A percentile compares a stretch with the other conserved stretches of the same genome.
Conservation (phyloP, 2,329 filamentous ascomycete species). For the Pseudopithomyces chartarum region DNA sequence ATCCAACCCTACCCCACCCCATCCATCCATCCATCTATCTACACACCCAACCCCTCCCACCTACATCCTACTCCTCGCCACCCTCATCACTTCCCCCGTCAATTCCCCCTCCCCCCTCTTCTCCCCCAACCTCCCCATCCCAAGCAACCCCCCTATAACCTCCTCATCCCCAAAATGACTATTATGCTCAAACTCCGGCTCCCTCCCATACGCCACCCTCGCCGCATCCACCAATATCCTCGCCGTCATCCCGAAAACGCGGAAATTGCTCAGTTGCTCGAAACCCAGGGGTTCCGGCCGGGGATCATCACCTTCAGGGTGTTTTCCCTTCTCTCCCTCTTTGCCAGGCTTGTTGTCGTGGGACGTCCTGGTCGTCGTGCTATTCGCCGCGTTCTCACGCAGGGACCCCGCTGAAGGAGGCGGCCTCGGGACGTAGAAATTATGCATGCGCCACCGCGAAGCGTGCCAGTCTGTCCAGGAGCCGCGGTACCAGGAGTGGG, state of each 20-base stretch:
- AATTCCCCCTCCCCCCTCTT: slow-evolving; percentile 58
- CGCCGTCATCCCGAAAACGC: slow-evolving; percentile 95
- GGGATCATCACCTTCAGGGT: slow-evolving; percentile 25
- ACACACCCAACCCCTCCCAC: too few relatives aligned
- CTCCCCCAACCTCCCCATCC: slow-evolving; percentile 61
- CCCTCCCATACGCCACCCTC: slow-evolving; percentile 77
- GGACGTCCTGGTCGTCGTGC: too few relatives aligned
- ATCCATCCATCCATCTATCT: too few relatives aligned
- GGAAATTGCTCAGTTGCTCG: slow-evolving; percentile 65
- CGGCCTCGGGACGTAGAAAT: slow-evolving; percentile 78
- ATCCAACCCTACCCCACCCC: too few relatives aligned
- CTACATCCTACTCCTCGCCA: slow-evolving; percentile 55
- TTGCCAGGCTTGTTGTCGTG: too few relatives aligned
- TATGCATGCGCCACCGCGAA: slow-evolving; percentile 82
- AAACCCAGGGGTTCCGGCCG: slow-evolving; percentile 44
- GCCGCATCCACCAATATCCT: slow-evolving; percentile 88
- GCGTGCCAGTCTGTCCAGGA: slow-evolving; percentile 81
- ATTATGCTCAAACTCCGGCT: slow-evolving; percentile 82
- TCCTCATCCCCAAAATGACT: slow-evolving; percentile 69
- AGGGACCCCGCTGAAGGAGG: too few relatives aligned
- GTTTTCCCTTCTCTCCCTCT: slow-evolving; percentile 7
- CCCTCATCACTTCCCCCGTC: slow-evolving; percentile 56
- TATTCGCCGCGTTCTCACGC: too few relatives aligned
- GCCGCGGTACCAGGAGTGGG: slow-evolving; percentile 82
- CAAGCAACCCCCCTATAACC: slow-evolving; percentile 63